Base-by-base conservation (phyloP, 192 early-diverging fungal species). In the Coemansia sp. region DNA sequence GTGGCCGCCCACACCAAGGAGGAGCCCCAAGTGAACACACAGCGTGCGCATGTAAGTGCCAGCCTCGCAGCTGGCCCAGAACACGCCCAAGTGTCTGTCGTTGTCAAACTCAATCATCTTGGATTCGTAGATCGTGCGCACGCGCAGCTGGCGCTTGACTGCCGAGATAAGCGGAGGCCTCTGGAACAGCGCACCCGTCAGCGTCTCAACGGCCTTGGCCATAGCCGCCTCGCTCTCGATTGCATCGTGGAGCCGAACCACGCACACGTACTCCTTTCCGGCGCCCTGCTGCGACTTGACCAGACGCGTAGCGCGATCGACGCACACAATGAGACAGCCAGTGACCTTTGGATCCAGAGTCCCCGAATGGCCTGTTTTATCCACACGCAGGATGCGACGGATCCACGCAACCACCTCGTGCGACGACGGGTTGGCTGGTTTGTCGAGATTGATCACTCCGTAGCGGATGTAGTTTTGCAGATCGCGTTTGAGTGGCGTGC, bases 341-440 rank as follows among this genome's bases (percentile, higher is more conserved):
- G 97, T 99, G 21, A 99, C 97, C 79, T 99, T 99, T 63, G 97
- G 97, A 86, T 99, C 97, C 8, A 99, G 90, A 9, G 97, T 99
- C 52, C 97, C 97, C 74, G 89, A 92, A 88, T 99, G 97, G 37
- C 97, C 97, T 53, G 97, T 99, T 79, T 99, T 99, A 72, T 99
- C 95, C 26, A 95, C 94, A 62, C 93, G 90, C 58, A 99, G 88
- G 64, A 99, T 99, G 65, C 96, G 92, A 44, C 94, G 90, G 79
- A 99, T 95, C 97, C 97, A 99, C 62, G 97, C 97, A 59, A 99
- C 97, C 23, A 99, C 97, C 85, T 99, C 97, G 87, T 99, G 97
- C 54, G 97, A 99, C 60, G 96, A 98, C 60, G 97, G 97, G 86
- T 99, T 99, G 40, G 97, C 90, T 41, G 97, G 97, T 86, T 99